Conservation (phyloP, 208 protist species). For the Crithidia thermophila region DNA sequence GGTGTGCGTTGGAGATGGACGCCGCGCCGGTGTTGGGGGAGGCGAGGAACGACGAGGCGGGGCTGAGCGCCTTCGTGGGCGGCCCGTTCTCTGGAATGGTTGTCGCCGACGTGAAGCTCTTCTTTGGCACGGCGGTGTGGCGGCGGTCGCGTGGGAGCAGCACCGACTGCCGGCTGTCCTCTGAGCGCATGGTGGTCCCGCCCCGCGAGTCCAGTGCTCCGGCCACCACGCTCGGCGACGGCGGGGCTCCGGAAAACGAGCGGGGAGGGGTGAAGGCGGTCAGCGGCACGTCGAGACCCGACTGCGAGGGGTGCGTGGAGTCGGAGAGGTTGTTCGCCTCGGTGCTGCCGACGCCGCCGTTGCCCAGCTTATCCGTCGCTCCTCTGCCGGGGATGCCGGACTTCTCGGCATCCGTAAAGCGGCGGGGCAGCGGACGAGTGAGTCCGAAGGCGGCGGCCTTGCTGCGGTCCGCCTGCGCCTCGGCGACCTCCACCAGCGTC, state of each 20-base stretch:
- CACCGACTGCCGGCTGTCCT: slow-evolving; percentile 1
- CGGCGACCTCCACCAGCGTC: slow-evolving; percentile 32
- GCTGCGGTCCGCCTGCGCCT: slow-evolving; percentile 20
- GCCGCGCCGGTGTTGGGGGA: background rate
- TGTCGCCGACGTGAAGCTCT: background rate
- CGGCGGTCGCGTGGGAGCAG: slow-evolving; percentile 16
- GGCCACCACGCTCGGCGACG: background rate
- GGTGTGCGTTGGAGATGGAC: background rate
- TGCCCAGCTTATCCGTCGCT: background rate
- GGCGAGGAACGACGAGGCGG: slow-evolving; percentile 6
- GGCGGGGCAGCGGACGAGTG: slow-evolving; percentile 21
- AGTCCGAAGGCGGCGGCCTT: slow-evolving; percentile 16
- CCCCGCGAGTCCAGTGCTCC: background rate
- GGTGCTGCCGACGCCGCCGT: background rate
- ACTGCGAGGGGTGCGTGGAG: background rate
- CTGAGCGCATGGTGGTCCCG: background rate
- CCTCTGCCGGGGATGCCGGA: background rate
- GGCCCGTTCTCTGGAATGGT: background rate
- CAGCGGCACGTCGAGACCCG: background rate
- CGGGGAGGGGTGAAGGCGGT: background rate
- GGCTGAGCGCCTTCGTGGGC: background rate
- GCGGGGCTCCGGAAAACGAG: background rate
- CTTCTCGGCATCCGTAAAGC: background rate
- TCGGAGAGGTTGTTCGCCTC: background rate
- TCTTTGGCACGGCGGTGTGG: slow-evolving; percentile 20